A percentile compares a stretch with the other conserved stretches of the same genome.
phyloP scores from a whole-genome alignment of 768 basidiomycete genomes.

The Mycena vitilis region DNA sequence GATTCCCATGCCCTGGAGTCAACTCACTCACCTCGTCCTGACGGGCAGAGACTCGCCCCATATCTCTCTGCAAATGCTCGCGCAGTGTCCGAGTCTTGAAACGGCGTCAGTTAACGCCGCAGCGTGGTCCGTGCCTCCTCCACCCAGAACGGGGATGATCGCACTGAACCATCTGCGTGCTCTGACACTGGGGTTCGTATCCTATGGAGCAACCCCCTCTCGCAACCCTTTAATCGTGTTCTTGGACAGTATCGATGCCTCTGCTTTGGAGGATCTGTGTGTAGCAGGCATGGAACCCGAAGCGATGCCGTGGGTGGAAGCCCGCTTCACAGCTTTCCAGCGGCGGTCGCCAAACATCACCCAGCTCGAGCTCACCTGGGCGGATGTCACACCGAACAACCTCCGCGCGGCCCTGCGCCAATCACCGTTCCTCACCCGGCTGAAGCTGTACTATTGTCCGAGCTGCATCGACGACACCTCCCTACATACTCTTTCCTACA shows the following conservation, averaged over 20 bases:
- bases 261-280: background rate
- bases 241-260: background rate
- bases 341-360: slow-evolving; percentile 6
- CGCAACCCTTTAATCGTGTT: background rate
- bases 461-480: background rate
- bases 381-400: background rate
- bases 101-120: background rate
- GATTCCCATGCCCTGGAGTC: slow-evolving; percentile 2
- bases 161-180: background rate
- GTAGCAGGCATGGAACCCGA: background rate
- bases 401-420: background rate
- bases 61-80: background rate
- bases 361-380: background rate
- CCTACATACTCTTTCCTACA: background rate
- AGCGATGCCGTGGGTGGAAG: background rate
- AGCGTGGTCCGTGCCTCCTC: background rate
- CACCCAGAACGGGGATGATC: background rate
- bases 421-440: background rate
- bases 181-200: background rate
- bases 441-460: background rate
- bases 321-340: slow-evolving; percentile 4
- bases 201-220: too few species aligned
- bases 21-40: background rate
- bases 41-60: background rate
- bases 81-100: background rate